Evolutionary conservation across 108 stramenopile species (phyloP), one percentile per base, ranked within the genome.

Genomic region (Seminavis robusta): DNA sequence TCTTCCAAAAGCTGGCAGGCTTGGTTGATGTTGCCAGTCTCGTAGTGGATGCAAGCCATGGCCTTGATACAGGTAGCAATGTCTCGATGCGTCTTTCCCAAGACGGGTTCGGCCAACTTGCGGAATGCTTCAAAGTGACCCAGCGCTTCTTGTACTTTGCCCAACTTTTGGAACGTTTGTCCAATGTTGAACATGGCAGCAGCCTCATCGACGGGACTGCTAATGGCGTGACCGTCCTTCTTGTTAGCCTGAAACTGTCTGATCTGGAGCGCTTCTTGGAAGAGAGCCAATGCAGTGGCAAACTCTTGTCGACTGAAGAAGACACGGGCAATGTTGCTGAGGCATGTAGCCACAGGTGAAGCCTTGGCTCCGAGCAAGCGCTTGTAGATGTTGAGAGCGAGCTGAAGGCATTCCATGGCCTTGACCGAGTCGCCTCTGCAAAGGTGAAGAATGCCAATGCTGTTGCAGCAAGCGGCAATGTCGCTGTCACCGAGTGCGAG

Each of bases 171-270:
- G 33, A 59, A 54, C 3, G 81, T 74, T 58, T 87, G 86, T 10
- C 81, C 86, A 36, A 67, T 74, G 57, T 87, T 87, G 61, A 80
- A 80, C 1, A 80, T 59, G 7, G 80, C 81, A 16, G 86, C 86
- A 9, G 81, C 86, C 36, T 79, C 62, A 57, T 87, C 86, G n/a
- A 79, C 47, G 40, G 49, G 52, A n/a, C n/a, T n/a, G n/a, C n/a
- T n/a, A n/a, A n/a, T n/a, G 30, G 66, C 24, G 15, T n/a, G n/a
- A n/a, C n/a, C n/a, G n/a, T n/a, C n/a, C n/a, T n/a, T n/a, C n/a
- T 79, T 11, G 83, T 50, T 13, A 71, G 10, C 37, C 52, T 47
- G 41, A 61, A 64, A n/a, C 11, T 47, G 63, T 17, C 85, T 63
- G 33, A 80, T 62, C 16, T 34, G 20, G 10, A 80, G 52, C 0